Percentiles rank a stretch among this genome's conserved stretches.
Evolutionary conservation across 2,329 filamentous ascomycete species (phyloP).

Genomic region (Torrubiellomyces zombiae): DNA sequence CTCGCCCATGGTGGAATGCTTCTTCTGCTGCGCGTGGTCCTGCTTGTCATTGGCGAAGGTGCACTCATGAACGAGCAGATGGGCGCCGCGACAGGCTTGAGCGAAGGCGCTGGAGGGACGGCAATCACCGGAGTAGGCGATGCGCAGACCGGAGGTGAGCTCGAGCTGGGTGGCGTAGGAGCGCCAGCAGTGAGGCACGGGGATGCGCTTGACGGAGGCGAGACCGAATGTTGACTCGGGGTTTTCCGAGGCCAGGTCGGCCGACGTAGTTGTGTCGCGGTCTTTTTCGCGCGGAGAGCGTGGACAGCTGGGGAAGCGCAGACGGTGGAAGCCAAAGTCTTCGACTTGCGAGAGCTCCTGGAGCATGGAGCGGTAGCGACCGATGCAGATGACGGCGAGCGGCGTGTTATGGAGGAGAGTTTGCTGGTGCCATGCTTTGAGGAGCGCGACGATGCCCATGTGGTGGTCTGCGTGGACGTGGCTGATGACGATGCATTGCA

Average conservation of each 20-base stretch:
- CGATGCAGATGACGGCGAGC: slow-evolving; percentile 53
- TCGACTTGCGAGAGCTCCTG: slow-evolving; percentile 66
- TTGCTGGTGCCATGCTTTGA: slow-evolving; percentile 61
- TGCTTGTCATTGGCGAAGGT: slow-evolving; percentile 81
- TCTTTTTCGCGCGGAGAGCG: slow-evolving; percentile 7
- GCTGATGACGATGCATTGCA: slow-evolving; percentile 80
- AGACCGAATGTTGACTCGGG: too few species aligned
- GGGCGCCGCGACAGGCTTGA: slow-evolving; percentile 53
- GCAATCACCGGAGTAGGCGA: slow-evolving; percentile 91
- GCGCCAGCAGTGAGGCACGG: slow-evolving; percentile 63
- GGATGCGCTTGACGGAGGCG: slow-evolving; percentile 45
- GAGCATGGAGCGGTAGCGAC: slow-evolving; percentile 59
- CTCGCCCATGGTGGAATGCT: slow-evolving; percentile 77
- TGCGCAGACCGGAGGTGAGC: slow-evolving; percentile 64
- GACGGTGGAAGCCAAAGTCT: slow-evolving; percentile 49
- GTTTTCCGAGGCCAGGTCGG: slow-evolving; percentile 23
- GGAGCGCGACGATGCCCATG: slow-evolving; percentile 64
- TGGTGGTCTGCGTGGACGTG: slow-evolving; percentile 96
- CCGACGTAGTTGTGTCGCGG: slow-evolving; percentile 16
- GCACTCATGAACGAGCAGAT: slow-evolving; percentile 84
- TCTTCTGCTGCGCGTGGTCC: slow-evolving; percentile 70
- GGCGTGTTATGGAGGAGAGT: slow-evolving; percentile 21
- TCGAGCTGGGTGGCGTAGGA: slow-evolving; percentile 64
- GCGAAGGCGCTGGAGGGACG: slow-evolving; percentile 59
- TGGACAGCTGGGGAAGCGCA: slow-evolving; percentile 19